These are phyloP conservation scores for Fusarium compactum DNA, from an alignment of 2,329 filamentous ascomycete species.

Conservation along the genomic window DNA sequence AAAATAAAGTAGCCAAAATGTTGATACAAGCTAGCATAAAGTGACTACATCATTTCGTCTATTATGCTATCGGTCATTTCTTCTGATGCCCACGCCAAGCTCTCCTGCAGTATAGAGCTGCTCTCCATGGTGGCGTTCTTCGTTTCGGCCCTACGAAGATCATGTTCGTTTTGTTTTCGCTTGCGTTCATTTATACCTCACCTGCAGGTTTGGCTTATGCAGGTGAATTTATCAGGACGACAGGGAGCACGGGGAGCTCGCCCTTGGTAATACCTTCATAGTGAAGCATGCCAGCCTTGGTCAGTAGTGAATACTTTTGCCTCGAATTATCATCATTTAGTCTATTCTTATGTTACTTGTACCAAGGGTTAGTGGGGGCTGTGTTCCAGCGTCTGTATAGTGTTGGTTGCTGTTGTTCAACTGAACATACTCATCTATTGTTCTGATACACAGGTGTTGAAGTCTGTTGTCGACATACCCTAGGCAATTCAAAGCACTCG, in stretches of 20 bases:
- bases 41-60: background rate
- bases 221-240: background rate
- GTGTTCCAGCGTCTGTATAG: background rate
- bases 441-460: background rate
- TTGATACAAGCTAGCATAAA: no score
- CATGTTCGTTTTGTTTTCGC: background rate
- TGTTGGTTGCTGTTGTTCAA: background rate
- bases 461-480: background rate
- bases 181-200: background rate
- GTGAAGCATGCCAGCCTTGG: background rate
- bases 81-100: background rate
- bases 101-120: background rate
- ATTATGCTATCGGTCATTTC: background rate
- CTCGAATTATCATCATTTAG: background rate
- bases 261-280: no score
- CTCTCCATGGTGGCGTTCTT: background rate
- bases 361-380: background rate
- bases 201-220: background rate
- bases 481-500: background rate
- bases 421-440: background rate
- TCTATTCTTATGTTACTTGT: background rate
- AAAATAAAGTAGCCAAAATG: no score
- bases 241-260: background rate
- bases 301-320: background rate
- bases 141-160: background rate